Base-by-base conservation (phyloP, 2,329 filamentous ascomycete species). In the Penicillium vulpinum region DNA sequence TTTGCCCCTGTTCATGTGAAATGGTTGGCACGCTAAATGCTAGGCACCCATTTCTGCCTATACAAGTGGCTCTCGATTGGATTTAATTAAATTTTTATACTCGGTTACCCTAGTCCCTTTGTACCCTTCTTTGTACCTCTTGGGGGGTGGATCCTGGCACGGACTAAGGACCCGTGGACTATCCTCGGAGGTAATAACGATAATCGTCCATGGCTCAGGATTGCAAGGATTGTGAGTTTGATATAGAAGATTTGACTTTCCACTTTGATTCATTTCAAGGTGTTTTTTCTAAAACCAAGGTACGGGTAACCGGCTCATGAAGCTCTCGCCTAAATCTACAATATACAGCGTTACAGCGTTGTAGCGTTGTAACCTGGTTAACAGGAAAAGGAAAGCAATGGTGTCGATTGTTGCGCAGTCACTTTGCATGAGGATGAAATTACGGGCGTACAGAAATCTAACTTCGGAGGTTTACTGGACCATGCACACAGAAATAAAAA, bases 241-340 rank as follows among this genome's bases (percentile, higher is more conserved):
- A 46, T 46, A 46, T 46, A 9, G 9, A 33, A n/a, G 5, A 24
- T n/a, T 49, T 36, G 22, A 48, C 9, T 38, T 39, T 50, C n/a
- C 10, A 7, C 16, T 49, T n/a, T n/a, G n/a, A 15, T 22, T 18
- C 28, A 22, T 9, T 46, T 15, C 31, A 35, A 16, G 13, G 31
- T 35, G 2, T 16, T 9, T 44, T 33, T n/a, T 13, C 26, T 28
- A 26, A 36, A n/a, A 24, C 38, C 33, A 39, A 56, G 51, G 41
- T 26, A 49, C 47, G 56, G 56, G 33, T 59, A 51, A 52, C 35
- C 51, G 54, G 57, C 59, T 56, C 36, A 31, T 64, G 60, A 58
- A 54, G 63, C 62, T 62, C 58, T 61, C 56, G 13, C 13, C 4
- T 39, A 15, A 48, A 16, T 16, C 24, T 29, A 45, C 28, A 21